A percentile compares a stretch with the other conserved stretches of the same genome.
phyloP scores from a whole-genome alignment of 2,329 filamentous ascomycete genomes.

The Myriosclerotinia curreyana region DNA sequence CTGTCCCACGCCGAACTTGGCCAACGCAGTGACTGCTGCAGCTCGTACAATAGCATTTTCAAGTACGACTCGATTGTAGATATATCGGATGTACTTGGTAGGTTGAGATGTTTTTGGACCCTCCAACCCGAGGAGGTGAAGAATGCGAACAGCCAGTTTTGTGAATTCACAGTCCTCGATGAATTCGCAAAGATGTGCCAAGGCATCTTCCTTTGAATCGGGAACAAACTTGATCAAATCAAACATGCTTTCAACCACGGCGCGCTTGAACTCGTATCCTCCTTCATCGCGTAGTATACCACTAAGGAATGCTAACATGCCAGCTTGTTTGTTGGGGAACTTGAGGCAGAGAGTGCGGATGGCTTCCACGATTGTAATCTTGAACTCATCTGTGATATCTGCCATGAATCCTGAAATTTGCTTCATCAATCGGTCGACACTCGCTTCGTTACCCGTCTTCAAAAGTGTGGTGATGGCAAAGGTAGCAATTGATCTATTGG shows the following conservation, averaged over 20 bases:
- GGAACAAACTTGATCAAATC: slow-evolving; percentile 99
- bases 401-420: slow-evolving; percentile 98
- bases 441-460: slow-evolving; percentile 97
- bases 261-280: slow-evolving; percentile 96
- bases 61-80: slow-evolving; percentile 96
- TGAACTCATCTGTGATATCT: slow-evolving; percentile 98
- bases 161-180: slow-evolving; percentile 99
- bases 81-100: slow-evolving; percentile 98
- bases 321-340: slow-evolving; percentile 96
- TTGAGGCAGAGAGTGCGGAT: slow-evolving; percentile 96
- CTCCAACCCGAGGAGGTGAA: slow-evolving; percentile 91
- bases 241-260: slow-evolving; percentile 98
- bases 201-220: slow-evolving; percentile 74
- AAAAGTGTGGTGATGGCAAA: slow-evolving; percentile 97
- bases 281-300: slow-evolving; percentile 96
- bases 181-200: slow-evolving; percentile 96
- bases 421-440: slow-evolving; percentile 96
- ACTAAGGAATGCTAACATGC: slow-evolving; percentile 95
- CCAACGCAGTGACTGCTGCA: slow-evolving; percentile 89
- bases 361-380: slow-evolving; percentile 99
- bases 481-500: slow-evolving; percentile 94
- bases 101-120: slow-evolving; percentile 93
- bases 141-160: slow-evolving; percentile 90
- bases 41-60: slow-evolving; percentile 96
- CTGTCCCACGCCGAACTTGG: slow-evolving; percentile 96